Base-by-base conservation (phyloP, 2,329 filamentous ascomycete species). In the Colletotrichum spaethianum region DNA sequence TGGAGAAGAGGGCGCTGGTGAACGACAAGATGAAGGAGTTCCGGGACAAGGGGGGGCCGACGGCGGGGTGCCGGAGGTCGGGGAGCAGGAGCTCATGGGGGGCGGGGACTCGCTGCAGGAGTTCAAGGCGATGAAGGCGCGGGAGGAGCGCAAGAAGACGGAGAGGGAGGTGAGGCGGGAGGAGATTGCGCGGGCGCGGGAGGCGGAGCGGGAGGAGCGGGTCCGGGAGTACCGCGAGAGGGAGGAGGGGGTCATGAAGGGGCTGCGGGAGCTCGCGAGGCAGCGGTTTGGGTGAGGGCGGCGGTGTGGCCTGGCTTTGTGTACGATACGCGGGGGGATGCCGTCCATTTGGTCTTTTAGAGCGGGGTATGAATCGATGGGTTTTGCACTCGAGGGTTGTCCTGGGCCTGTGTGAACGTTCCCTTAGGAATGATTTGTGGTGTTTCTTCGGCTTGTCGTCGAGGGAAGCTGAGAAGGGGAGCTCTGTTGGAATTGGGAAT, bases 181-280 rank as follows among this genome's bases (percentile, higher is more conserved):
- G 81, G 95, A 97, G 83, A 87, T 94, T 69, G 83, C 93, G 73
- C 84, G 94, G 78, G 94, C 94, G 14, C 90, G 90, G 78, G 87
- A 88, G 72, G 94, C 91, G 57, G 95, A 98, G 86, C 87, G 95
- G 76, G 94, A 97, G 79, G 93, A 95, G 84, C 88, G 91, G 76
- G 79, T 95, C 63, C 86, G 87, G 76, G 90, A 89, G 75, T 92
- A 94, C 81, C 87, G 89, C 77, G 89, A 90, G 77, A 93, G 94
- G 81, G 96, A 98, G 82, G 92, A 95, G 74, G 91, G 90, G 78
- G 97, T 94, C 1, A 94, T 98, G 86, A 90, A 90, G 60, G 95
- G 94, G 87, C 78, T 98, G 78, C 92, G 88, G 82, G 90, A 91
- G 77, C 83, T 98, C 82, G 96, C 95, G 20, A 92, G 88, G 83